These are phyloP conservation scores for Penicillium parvum DNA, from an alignment of 495 filamentous ascomycete genomes.

Conservation along the genomic window DNA sequence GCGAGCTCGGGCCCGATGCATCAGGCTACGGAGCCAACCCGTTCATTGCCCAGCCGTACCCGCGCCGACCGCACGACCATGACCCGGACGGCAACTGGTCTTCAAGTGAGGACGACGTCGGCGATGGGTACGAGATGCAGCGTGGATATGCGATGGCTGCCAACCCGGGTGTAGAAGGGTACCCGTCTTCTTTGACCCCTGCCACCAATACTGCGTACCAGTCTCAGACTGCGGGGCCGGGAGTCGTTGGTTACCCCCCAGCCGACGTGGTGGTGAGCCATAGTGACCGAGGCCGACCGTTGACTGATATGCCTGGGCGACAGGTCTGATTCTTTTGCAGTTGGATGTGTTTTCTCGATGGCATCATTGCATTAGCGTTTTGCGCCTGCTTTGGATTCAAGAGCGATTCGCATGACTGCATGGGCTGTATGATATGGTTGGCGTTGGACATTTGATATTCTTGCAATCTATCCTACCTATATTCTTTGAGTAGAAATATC, in stretches of 20 bases:
- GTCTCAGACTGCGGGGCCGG: conserved; percentile 17
- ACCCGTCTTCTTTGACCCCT: conserved; percentile 23
- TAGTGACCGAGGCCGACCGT: conserved; percentile 15
- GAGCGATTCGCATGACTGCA: too few species aligned
- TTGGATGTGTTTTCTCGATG: background rate
- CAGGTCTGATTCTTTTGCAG: conserved; percentile 5
- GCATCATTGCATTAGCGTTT: too few species aligned
- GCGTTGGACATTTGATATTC: too few species aligned
- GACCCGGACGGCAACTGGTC: conserved; percentile 37
- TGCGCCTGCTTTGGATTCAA: too few species aligned
- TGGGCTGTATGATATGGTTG: too few species aligned
- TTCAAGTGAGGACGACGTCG: conserved; percentile 41
- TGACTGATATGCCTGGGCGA: conserved; percentile 20
- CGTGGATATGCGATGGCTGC: conserved; percentile 28
- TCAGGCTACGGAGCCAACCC: conserved; percentile 17
- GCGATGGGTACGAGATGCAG: conserved; percentile 42
- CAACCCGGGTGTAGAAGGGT: conserved; percentile 19
- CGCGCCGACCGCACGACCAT: conserved; percentile 28
- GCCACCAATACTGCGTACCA: conserved; percentile 35
- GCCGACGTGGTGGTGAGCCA: conserved; percentile 9
- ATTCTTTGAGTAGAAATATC: too few species aligned
- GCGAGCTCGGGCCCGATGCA: background rate
- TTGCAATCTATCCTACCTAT: too few species aligned
- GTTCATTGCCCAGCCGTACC: conserved; percentile 24
- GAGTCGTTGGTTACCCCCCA: conserved; percentile 5